Evolutionary conservation across 495 filamentous ascomycete genomes (phyloP).

Genomic region (Podospora tetraspora): DNA sequence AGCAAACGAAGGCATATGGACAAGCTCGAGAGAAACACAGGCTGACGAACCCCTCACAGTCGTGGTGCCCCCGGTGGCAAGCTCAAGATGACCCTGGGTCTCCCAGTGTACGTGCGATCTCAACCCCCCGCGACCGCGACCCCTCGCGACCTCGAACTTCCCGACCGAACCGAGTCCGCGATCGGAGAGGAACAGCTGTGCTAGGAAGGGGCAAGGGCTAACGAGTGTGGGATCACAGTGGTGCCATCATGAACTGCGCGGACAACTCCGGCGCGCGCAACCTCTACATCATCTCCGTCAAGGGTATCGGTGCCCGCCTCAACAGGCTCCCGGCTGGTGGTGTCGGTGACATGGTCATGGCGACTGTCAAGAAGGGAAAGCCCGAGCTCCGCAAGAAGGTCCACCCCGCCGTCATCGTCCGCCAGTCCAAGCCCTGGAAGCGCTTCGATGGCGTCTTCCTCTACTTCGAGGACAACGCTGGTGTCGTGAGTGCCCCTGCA

Average conservation of each 20-base stretch:
- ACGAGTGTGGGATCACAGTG: conserved; percentile 49
- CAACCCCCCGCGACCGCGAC: conserved; percentile 12
- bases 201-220: conserved; percentile 15
- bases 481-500: conserved; percentile 66
- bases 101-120: conserved; percentile 80
- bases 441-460: conserved; percentile 95
- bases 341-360: conserved; percentile 99
- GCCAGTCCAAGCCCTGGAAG: conserved; percentile 99
- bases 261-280: conserved; percentile 99
- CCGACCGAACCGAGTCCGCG: conserved; percentile 1
- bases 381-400: conserved; percentile 99
- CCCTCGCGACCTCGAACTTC: neutral
- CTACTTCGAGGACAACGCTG: conserved; percentile 99
- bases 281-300: conserved; percentile 99
- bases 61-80: conserved; percentile 98
- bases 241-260: conserved; percentile 93
- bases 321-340: conserved; percentile 96
- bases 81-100: conserved; percentile 99
- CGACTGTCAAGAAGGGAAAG: conserved; percentile 99
- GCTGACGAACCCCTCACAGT: conserved; percentile 40
- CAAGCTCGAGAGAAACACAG: neutral
- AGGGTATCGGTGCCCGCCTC: conserved; percentile 96
- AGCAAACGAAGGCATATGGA: neutral
- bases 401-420: conserved; percentile 96
- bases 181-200: neutral